Base-by-base conservation (phyloP, 2,329 filamentous ascomycete species). In the Paecilomyces sp. region DNA sequence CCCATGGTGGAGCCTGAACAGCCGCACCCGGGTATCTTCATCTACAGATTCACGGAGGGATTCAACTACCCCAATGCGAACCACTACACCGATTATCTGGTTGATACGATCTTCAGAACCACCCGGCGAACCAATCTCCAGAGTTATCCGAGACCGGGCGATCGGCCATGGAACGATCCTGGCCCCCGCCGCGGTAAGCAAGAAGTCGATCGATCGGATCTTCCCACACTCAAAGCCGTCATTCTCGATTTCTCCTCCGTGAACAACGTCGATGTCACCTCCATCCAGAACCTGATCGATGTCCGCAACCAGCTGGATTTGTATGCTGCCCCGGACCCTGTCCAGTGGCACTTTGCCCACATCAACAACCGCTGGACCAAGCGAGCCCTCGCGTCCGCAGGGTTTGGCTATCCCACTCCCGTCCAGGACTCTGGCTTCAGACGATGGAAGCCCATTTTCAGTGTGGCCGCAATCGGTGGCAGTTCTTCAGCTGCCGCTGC, bases 21-120 rank as follows among this genome's bases (percentile, higher is more conserved):
- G 58, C 92, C 94, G 0, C 91, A 94, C 68, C 93, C 93, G 0
- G 94, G 94, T 57, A 84, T 99, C 65, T 96, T 97, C 76, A 96
- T 97, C 70, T 97, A 96, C 79, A 87, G 93, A 53, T 97, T 96
- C 75, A 87, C 89, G 0, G 93, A 97, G 77, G 91, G 92, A 52
- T 96, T 96, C 81, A 96, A 94, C 76, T 99, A 97, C 69, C 91
- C 93, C 61, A 99, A 96, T 67, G 92, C 92, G 22, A 91, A 91
- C 68, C 88, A 91, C 71, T 92, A 95, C 64, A 85, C 96, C 59
- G 92, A 97, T 69, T 85, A 91, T 68, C 81, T 96, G 56, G 84
- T 86, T 2, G 76, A 82, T 1, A 84, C 86, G 65, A 85, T 96
- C 54, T 88, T 88, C 65, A 74, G 80, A 52, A 77, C 87, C 61